Evolutionary conservation across 2,329 filamentous ascomycete species (phyloP), one percentile per base, ranked within the genome.

Genomic region (Hypoxylon sp.): DNA sequence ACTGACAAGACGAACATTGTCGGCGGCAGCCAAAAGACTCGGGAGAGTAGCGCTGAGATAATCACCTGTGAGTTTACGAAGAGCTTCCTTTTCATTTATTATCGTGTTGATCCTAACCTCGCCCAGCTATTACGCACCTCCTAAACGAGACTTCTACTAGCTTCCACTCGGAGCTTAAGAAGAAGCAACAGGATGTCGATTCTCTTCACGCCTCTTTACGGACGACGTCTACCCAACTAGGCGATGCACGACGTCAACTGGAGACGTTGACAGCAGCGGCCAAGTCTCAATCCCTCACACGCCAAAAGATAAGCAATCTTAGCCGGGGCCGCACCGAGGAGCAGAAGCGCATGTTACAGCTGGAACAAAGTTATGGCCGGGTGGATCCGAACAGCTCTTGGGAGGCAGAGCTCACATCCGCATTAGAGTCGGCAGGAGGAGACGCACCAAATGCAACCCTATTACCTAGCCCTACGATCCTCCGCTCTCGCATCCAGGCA

Each of bases 101-200:
- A 39, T 27, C 55, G 47, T 24, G 59, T 27, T 24, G 5, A 11
- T 35, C 42, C 81, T 83, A 76, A 83, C 73, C 58, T 39, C 15
- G 77, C 35, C 71, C 75, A 90, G 92, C 94, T 54, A 94, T 98
- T 75, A 93, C 92, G 47, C 91, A 93, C 71, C 89, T 97, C 53
- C 86, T 99, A 21, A 89, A 89, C 47, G 90, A 94, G 73, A 92
- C 94, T 4, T 90, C 94, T 54, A 86, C 89, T 47, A 89, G 93
- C 48, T 95, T 98, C 77, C 91, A 93, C 62, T 85, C 89, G 53
- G 93, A 95, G 78, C 89, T 97, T 70, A 92, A 91, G 73, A 86
- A 91, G 48, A 97, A 97, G 78, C 94, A 98, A 81, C 86, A 91
- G 54, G 87, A 90, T 31, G 91, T 98, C 59, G 94, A 98, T 76